These are phyloP conservation scores for Neonectria coccinea DNA, from an alignment of 2,329 filamentous ascomycete genomes.

Conservation along the genomic window DNA sequence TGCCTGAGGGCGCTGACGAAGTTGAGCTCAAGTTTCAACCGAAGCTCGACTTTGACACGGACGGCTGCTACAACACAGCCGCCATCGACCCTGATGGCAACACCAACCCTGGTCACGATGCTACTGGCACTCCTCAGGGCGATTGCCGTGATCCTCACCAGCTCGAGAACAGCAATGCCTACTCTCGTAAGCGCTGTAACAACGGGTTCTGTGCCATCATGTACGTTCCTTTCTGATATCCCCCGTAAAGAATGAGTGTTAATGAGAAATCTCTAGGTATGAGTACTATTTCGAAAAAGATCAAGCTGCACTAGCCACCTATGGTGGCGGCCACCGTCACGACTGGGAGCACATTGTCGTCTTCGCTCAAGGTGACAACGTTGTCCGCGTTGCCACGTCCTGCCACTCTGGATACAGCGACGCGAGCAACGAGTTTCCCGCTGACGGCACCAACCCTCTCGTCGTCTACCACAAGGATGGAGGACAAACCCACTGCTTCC, in stretches of 20 bases:
- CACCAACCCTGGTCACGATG: conserved; percentile 43
- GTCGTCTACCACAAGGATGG: conserved; percentile 50
- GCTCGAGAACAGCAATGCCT: conserved; percentile 49
- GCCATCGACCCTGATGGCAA: conserved; percentile 55
- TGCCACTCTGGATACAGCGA: conserved; percentile 43
- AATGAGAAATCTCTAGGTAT: conserved; percentile 23
- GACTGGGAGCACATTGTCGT: conserved; percentile 58
- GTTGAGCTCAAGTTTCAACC: conserved; percentile 53
- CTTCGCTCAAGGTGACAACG: conserved; percentile 42
- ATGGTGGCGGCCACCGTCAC: conserved; percentile 53
- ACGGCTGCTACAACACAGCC: conserved; percentile 60
- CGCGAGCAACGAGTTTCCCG: conserved; percentile 40
- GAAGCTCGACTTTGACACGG: conserved; percentile 54
- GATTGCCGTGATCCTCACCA: conserved; percentile 48
- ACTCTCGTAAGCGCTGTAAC: conserved; percentile 50
- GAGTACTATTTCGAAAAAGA: conserved; percentile 61
- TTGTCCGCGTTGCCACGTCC: conserved; percentile 47
- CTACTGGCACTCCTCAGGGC: conserved; percentile 46
- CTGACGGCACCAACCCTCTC: conserved; percentile 37
- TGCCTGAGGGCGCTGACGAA: conserved; percentile 49
- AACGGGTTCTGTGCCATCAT: conserved; percentile 50
- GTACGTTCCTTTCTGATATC: conserved; percentile 12
- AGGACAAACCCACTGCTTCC: conserved; percentile 46
- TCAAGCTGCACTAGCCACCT: conserved; percentile 48
- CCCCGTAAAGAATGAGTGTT: too few species aligned